phyloP scores from a whole-genome alignment of 2,329 filamentous ascomycete species.

The Ophiobolus disseminans region DNA sequence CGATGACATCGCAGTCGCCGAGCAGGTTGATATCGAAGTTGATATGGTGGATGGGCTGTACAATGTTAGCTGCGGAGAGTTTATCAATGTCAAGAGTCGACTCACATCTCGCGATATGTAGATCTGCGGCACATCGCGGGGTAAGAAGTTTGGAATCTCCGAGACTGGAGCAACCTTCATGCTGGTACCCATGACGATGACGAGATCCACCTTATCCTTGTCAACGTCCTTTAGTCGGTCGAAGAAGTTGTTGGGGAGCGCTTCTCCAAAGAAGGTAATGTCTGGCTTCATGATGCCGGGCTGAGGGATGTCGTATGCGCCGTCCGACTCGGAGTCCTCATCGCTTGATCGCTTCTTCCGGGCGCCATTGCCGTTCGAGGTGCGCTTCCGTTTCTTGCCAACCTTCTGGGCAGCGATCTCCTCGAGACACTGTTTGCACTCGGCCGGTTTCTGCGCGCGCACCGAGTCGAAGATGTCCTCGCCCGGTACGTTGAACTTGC shows the following conservation, averaged over 20 bases:
- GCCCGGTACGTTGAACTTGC: conserved; percentile 74
- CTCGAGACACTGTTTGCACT: conserved; percentile 74
- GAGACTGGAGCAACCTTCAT: conserved; percentile 95
- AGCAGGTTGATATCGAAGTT: conserved; percentile 96
- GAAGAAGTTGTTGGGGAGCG: conserved; percentile 83
- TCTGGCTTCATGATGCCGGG: conserved; percentile 92
- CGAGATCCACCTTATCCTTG: conserved; percentile 79
- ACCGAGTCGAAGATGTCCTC: conserved; percentile 82
- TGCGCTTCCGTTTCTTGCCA: conserved; percentile 61
- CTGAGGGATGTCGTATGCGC: conserved; percentile 69
- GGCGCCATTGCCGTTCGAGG: conserved; percentile 52
- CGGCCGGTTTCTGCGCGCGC: conserved; percentile 75
- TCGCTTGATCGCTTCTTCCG: conserved; percentile 59
- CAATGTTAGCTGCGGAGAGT: conserved; percentile 9
- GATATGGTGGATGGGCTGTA: conserved; percentile 78
- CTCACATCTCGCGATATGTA: conserved; percentile 80
- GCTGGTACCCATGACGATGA: conserved; percentile 94
- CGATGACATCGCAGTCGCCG: conserved; percentile 92
- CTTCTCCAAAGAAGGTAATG: conserved; percentile 97
- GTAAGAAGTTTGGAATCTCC: conserved; percentile 83
- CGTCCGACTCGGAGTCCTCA: conserved; percentile 62
- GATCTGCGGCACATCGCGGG: conserved; percentile 82
- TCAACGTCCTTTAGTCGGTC: conserved; percentile 82
- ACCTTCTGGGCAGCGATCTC: conserved; percentile 58
- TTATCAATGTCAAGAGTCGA: conserved; percentile 8